Evolutionary conservation across 2,329 filamentous ascomycete genomes (phyloP), one percentile per base, ranked within the genome.

Genomic region (Ophiocordyceps robertsii): DNA sequence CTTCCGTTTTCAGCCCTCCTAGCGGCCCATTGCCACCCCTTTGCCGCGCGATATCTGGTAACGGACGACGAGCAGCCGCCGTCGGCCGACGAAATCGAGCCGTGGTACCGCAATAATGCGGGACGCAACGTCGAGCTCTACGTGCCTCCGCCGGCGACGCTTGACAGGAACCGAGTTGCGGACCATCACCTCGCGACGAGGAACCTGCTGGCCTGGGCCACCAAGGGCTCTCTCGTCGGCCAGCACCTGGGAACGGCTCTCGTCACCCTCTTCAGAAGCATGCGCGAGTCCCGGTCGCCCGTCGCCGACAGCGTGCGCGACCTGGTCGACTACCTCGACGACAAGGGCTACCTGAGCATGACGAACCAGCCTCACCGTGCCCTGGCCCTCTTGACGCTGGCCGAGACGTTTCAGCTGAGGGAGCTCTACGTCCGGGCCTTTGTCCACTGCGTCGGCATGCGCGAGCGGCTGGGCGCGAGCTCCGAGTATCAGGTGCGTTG

Each of bases 361-460:
- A 68, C 72, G 3, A 73, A 77, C 45, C 75, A 77, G 46, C 75
- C 81, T 0, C 71, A 79, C 41, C 77, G 88, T 53, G 79, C 84
- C 0, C 56, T 88, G 32, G 83, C 79, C 0, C 65, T 80, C 37
- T 62, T 90, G 12, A 73, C 73, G 40, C 70, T 87, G 37, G 78
- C 82, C 2, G 84, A 90, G 53, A 64, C 69, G 19, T 80, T 79
- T 48, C 71, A 74, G 41, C 59, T 82, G 24, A 67, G 66, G 42
- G 70, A 77, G n/a, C 60, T 85, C 12, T 90, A 85, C 67, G 70
- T 79, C 11, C 73, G 84, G 52, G 79, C 84, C 0, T 87, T 89
- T 59, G 71, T 75, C 13, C 85, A 92, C 53, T 87, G 84, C 54
- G 80, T 82, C 31, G 85, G 84, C 37, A 88, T 90, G 84, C 74